phyloP scores from a whole-genome alignment of 352 stramenopile species.

The Pythium sukuiense region DNA sequence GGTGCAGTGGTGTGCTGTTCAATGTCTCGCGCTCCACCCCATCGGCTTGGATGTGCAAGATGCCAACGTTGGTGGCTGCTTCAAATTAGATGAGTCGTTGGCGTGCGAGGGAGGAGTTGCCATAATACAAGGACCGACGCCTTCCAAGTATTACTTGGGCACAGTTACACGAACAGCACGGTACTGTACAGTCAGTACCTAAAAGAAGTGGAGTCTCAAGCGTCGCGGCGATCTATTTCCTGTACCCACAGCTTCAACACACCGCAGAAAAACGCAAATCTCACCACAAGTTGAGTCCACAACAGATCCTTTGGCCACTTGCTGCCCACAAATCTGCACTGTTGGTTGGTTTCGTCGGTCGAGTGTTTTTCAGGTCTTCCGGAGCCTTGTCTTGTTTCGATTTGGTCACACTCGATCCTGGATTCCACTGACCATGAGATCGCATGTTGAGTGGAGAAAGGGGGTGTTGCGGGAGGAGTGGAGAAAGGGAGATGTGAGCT shows the following conservation, averaged over 20 bases:
- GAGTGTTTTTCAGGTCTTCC: background rate
- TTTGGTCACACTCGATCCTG: background rate
- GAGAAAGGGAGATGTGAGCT: constrained; percentile 1
- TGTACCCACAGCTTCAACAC: background rate
- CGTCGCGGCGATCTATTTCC: background rate
- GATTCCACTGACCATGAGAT: background rate
- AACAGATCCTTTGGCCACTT: background rate
- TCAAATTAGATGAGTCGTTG: too few relatives aligned
- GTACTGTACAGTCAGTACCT: background rate
- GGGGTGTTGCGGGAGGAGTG: background rate
- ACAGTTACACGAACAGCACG: background rate
- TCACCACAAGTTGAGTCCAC: background rate
- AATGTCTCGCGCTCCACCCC: too few relatives aligned
- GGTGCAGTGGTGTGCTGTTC: background rate
- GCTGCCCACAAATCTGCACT: background rate
- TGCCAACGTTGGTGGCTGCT: too few relatives aligned
- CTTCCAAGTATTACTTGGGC: too few relatives aligned
- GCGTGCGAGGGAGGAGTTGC: too few relatives aligned
- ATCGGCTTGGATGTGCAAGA: too few relatives aligned
- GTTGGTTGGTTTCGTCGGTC: background rate
- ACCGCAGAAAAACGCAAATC: background rate
- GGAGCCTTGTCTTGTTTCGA: background rate
- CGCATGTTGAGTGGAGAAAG: constrained; percentile 8
- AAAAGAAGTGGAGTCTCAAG: background rate
- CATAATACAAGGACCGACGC: too few relatives aligned